phyloP scores from a whole-genome alignment of 352 stramenopile species.

The Pythium biforme region DNA sequence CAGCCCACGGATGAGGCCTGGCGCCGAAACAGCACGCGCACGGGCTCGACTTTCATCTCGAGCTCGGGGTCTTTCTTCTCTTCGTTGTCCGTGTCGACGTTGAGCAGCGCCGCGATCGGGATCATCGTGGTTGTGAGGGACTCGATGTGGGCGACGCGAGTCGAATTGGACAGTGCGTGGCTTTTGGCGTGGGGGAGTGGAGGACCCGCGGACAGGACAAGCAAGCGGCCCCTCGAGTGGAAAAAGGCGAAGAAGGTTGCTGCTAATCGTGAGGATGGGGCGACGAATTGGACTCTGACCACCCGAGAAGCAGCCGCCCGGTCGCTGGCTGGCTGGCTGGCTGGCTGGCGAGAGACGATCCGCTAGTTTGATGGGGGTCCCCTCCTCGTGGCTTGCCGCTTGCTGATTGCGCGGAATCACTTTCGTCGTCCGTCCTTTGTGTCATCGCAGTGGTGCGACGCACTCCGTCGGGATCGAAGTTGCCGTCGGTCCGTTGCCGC shows the following conservation, averaged over 20 bases:
- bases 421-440: conserved; percentile 16
- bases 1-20: conserved; percentile 14
- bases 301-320: not conserved
- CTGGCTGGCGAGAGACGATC: conserved; percentile 2
- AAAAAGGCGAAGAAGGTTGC: not conserved
- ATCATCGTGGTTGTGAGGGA: conserved; percentile 11
- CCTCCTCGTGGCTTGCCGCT: not conserved
- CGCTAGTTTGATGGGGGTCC: not conserved
- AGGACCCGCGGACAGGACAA: not conserved
- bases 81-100: conserved; percentile 15
- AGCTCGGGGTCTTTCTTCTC: conserved; percentile 10
- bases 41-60: conserved; percentile 20
- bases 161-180: conserved; percentile 21
- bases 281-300: not conserved
- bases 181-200: not conserved
- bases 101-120: conserved; percentile 25
- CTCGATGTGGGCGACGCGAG: conserved; percentile 2
- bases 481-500: too few species aligned
- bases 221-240: not conserved
- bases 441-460: not conserved
- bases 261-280: not conserved
- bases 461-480: not conserved
- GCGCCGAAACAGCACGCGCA: conserved; percentile 8
- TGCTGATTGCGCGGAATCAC: conserved; percentile 21
- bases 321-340: not conserved